Base-by-base conservation (phyloP, 176 grass and related monocot species). In the Elaeis guineensis region DNA sequence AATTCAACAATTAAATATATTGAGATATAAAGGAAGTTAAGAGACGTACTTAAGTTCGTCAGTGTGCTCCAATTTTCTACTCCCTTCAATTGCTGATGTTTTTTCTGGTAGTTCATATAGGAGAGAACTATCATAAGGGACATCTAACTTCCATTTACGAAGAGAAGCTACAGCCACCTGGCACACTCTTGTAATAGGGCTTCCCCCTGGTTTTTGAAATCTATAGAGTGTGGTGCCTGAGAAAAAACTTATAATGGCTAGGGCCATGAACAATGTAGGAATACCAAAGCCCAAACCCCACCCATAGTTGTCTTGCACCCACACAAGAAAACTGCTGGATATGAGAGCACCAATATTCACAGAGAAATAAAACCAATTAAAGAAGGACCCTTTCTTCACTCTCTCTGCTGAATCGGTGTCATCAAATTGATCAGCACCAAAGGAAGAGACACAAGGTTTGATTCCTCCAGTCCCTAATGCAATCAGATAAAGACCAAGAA, bases 291-390 rank as follows among this genome's bases (percentile, higher is more conserved):
- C 92, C 57, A 91, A 73, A 21, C 81, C 92, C 92, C 92, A 90
- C 44, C 92, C 83, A 69, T 59, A 80, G 71, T 90, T 85, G 72
- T 97, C 86, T 68, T 90, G 83, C 59, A 88, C 75, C 80, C 80
- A 97, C 39, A 97, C 92, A 50, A 97, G 77, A 71, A 88, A 55
- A 61, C 75, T 90, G 77, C 86, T 79, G 39, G 83, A 72, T 20
- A 90, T 21, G 14, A 97, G 66, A 54, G 87, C 17, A 29, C 84
- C 87, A 0, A 90, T 58, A 52, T 91, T 91, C 67, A 97, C 87
- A 64, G 85, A 90, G 65, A 97, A 88, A 70, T 90, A 91, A 49
- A 91, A 91, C 92, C 92, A 97, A 61, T 97, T 97, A 57, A 97
- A 97, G 75, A 80, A 96, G 60, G 87, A 97, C 20, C 81, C 80